Base-by-base conservation (phyloP, 495 filamentous ascomycete genomes). In the Filosporella fistucella region DNA sequence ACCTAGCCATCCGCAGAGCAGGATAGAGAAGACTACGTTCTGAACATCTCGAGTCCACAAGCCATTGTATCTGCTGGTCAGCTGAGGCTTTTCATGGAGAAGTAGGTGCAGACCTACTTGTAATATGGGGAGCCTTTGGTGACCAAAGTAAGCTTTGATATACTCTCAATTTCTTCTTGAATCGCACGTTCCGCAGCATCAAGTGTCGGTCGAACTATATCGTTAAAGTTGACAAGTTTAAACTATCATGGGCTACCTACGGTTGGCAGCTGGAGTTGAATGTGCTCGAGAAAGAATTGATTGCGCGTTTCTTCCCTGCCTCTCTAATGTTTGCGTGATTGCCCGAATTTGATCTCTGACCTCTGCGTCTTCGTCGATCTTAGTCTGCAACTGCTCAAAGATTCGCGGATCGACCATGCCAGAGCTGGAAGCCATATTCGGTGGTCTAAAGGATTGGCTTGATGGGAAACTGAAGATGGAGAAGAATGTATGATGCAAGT, bases 71-170 rank as follows among this genome's bases (percentile, higher is more conserved):
- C 75, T 79, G 30, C 8, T 12, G 26, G 30, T 46, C 4, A 33
- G 29, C 34, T 32, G 14, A 20, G 20, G n/a, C n/a, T n/a, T 40
- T 26, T 36, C 13, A 14, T 13, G 20, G 3, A 25, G 18, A 6
- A 38, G 23, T 12, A n/a, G 10, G 47, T n/a, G n/a, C n/a, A 17
- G 12, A 40, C 60, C 34, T 58, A 84, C 71, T 95, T 96, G 81
- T 96, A 97, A 68, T 96, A 98, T 0, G 93, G 91, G 58, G 91
- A 82, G 55, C 84, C 70, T 30, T 89, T 88, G 6, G 89, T 85
- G 40, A 88, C 77, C 34, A 68, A 63, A 36, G 81, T 75, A 37
- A 98, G 78, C 44, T 78, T 75, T 17, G 58, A 50, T 20, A 90
- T 68, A 21, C 68, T 73, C 13, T 71, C 63, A 26, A 79, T 63